Evolutionary conservation across 192 early-diverging fungal species (phyloP).

Genomic region (Mortierella hygrophila): DNA sequence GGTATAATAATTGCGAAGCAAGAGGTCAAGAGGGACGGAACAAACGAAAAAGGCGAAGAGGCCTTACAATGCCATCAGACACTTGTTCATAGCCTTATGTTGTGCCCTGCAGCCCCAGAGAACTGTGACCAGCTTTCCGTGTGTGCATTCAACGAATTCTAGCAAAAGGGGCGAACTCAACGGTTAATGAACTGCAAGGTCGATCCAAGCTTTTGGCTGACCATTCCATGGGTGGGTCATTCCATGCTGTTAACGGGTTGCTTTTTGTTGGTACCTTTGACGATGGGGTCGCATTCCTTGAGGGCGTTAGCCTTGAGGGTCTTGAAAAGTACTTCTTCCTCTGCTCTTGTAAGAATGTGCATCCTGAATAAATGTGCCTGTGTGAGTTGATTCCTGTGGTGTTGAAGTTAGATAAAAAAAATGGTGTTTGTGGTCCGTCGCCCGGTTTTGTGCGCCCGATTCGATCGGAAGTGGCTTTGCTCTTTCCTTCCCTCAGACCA

Average conservation of each 20-base stretch:
- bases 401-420: background rate
- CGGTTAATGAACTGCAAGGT: background rate
- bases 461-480: constrained; percentile 39
- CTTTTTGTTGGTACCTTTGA: constrained; percentile 56
- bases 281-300: constrained; percentile 58
- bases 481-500: background rate
- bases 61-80: constrained; percentile 62
- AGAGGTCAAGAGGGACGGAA: background rate
- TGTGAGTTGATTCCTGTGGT: background rate
- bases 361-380: constrained; percentile 5
- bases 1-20: background rate
- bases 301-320: constrained; percentile 66
- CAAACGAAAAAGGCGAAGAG: background rate
- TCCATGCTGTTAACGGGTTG: background rate
- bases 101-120: constrained; percentile 63
- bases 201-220: background rate
- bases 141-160: constrained; percentile 69
- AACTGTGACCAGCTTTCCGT: constrained; percentile 65
- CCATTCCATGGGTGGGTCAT: background rate
- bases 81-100: constrained; percentile 64
- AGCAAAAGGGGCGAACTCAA: background rate
- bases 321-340: constrained; percentile 66
- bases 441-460: background rate
- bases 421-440: background rate
- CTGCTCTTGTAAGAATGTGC: constrained; percentile 65